Percentiles rank a stretch among this genome's conserved stretches.
Conservation (phyloP, 768 basidiomycete genomes). For the Agrocybe praecox region DNA sequence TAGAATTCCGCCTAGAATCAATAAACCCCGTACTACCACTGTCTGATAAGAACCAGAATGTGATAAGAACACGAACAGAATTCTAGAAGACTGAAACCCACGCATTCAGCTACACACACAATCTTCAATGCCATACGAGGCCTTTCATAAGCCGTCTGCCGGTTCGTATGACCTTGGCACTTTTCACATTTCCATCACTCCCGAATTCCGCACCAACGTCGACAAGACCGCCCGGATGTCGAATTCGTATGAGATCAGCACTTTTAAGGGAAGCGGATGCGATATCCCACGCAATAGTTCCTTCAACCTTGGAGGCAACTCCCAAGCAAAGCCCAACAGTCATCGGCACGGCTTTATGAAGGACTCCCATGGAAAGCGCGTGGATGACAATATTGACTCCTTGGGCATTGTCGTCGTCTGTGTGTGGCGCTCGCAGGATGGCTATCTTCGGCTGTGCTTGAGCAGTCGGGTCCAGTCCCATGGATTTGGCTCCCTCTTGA, state of each 20-base stretch:
- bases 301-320: constrained; percentile 57
- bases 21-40: not conserved
- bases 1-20: not conserved
- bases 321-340: constrained; percentile 73
- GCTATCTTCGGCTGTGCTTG: constrained; percentile 77
- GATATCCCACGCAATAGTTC: constrained; percentile 56
- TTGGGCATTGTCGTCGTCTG: constrained; percentile 21
- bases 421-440: constrained; percentile 42
- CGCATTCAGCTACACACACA: not conserved
- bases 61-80: not conserved
- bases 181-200: constrained; percentile 46
- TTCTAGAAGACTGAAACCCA: not conserved
- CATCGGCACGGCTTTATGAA: constrained; percentile 74
- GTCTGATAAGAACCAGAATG: not conserved
- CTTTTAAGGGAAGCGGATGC: constrained; percentile 21
- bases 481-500: constrained; percentile 52
- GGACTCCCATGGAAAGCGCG: constrained; percentile 71
- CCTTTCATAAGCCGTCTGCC: constrained; percentile 76
- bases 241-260: constrained; percentile 45
- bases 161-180: constrained; percentile 67
- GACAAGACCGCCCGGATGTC: constrained; percentile 68
- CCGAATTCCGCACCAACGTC: constrained; percentile 64
- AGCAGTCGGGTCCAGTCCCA: constrained; percentile 65
- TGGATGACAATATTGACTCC: constrained; percentile 54
- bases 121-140: constrained; percentile 59